These are phyloP conservation scores for Pyrenula aspistea DNA, from an alignment of 495 filamentous ascomycete genomes.

Conservation along the genomic window DNA sequence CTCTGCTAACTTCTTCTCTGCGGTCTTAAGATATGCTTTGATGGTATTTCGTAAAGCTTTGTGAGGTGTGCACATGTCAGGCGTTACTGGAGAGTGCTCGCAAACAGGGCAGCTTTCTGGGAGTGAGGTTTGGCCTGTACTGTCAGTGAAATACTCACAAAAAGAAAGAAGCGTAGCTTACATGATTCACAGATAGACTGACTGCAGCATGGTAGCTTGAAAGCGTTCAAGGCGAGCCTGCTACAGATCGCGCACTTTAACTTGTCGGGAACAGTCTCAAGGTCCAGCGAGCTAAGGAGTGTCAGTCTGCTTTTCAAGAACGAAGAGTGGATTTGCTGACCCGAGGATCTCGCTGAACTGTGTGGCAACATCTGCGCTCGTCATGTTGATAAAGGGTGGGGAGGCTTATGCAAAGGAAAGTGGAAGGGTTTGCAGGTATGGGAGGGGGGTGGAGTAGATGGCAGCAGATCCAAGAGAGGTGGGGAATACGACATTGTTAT, in stretches of 20 bases:
- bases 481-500: background rate
- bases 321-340: background rate
- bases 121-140: conserved; percentile 60
- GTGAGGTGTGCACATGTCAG: conserved; percentile 77
- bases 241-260: conserved; percentile 88
- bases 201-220: conserved; percentile 87
- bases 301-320: background rate
- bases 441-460: background rate
- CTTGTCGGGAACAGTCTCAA: conserved; percentile 86
- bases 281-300: conserved; percentile 51
- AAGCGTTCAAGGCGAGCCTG: conserved; percentile 82
- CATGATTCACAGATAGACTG: conserved; percentile 87
- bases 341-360: background rate
- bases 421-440: background rate
- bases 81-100: conserved; percentile 74
- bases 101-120: conserved; percentile 83
- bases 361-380: background rate
- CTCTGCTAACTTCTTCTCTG: conserved; percentile 69
- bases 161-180: conserved; percentile 31
- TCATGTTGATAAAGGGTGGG: background rate
- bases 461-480: background rate
- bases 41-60: conserved; percentile 81
- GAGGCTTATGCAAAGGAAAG: background rate
- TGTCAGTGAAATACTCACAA: conserved; percentile 12
- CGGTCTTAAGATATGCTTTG: conserved; percentile 73